Evolutionary conservation across 2,329 filamentous ascomycete genomes (phyloP), one percentile per base, ranked within the genome.

Genomic region (Orbilia javanica): DNA sequence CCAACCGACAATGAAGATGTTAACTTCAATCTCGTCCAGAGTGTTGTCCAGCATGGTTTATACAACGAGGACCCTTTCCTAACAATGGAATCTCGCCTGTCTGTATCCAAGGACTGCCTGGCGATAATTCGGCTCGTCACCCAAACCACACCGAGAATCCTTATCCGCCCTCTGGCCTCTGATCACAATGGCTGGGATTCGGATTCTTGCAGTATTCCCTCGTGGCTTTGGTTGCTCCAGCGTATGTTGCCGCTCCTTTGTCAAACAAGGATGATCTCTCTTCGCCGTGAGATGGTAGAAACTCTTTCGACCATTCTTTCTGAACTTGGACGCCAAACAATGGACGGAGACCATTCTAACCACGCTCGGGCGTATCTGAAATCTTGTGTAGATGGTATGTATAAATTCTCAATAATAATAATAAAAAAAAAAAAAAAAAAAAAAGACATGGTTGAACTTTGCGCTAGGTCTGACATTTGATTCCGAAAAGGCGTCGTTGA

Each of bases 1-100:
- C 74, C 74, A 11, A 78, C 74, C 18, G 74, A 78, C 27, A 78
- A 78, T 18, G 67, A 72, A 72, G 74, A 78, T 34, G 67, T 78
- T 50, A 78, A 78, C 34, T 36, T 78, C 20, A 78, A 78, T 20
- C 67, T 78, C 36, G 63, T 78, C 46, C 67, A 68, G 31, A 78
- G 74, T 52, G 74, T 78, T 18, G 67, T 78, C 31, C 67, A 72
- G n/a, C 53, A 78, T 29, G 74, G 74, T 11, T 46, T 78, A 15
- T 78, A 78, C 53, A 78, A 67, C 10, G 74, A 78, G 52, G 67
- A 78, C 31, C 74, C 74, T 34, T 78, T 78, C 44, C 55, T 72
- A 8, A 48, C 74, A 7, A 18, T 48, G 3, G 74, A 78, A 18
- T 71, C 74, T 15, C 60, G 66, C 18, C 13, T 72, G 4, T 67